phyloP scores from a whole-genome alignment of 2,329 filamentous ascomycete species.

The Arachnopeziza araneosa region DNA sequence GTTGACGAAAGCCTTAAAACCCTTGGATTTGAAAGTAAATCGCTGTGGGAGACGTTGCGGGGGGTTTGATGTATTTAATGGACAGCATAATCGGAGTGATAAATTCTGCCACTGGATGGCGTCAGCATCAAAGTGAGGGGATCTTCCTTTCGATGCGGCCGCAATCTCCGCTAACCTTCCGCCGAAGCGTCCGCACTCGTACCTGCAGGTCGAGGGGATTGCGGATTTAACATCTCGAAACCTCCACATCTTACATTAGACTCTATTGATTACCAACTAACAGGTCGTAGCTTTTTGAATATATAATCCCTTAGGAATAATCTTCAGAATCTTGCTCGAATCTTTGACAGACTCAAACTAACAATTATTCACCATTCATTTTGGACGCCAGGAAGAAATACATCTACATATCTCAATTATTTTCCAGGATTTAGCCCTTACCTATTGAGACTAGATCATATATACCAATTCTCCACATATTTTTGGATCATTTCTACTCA shows the following conservation, averaged over 20 bases:
- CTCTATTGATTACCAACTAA: background rate
- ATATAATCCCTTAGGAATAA: background rate
- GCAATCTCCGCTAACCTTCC: background rate
- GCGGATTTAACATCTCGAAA: background rate
- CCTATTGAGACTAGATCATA: too few relatives aligned
- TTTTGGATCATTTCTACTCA: too few relatives aligned
- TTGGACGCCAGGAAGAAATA: background rate
- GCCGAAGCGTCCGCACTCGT: background rate
- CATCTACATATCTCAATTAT: too few relatives aligned
- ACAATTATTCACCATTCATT: background rate
- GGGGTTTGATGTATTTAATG: conserved; percentile 21
- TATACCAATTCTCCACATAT: too few relatives aligned
- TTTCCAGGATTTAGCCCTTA: too few relatives aligned
- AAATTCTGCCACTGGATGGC: background rate
- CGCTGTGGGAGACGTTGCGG: conserved; percentile 36
- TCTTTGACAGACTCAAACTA: too few relatives aligned
- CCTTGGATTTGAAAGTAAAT: background rate
- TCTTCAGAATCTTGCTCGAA: background rate
- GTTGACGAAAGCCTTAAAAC: background rate
- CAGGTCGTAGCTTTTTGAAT: background rate
- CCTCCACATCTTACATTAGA: background rate
- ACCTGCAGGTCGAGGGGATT: background rate
- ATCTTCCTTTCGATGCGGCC: background rate
- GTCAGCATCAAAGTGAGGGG: background rate
- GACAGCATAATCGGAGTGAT: background rate